Conservation (phyloP, 1,139 yeast genomes). For the Insectozyma bohioensis region DNA sequence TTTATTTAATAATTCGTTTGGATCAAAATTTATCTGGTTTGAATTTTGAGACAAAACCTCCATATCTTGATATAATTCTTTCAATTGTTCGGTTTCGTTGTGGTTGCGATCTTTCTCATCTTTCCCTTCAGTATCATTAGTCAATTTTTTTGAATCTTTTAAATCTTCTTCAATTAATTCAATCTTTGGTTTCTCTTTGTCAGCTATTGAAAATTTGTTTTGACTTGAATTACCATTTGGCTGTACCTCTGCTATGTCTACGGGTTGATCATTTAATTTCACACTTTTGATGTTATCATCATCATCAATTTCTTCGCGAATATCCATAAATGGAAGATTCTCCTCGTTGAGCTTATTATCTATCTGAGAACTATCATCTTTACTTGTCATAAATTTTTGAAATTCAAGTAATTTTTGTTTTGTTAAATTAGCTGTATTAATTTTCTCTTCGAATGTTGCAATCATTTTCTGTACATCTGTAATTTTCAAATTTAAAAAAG, state of each 20-base stretch:
- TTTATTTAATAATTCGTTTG: constrained; percentile 24
- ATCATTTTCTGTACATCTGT: constrained; percentile 36
- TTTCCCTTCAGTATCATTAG: constrained; percentile 5
- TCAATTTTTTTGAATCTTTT: background rate
- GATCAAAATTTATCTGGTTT: constrained; percentile 16
- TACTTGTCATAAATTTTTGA: constrained; percentile 16
- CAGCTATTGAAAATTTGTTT: background rate
- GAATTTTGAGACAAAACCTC: too few relatives aligned
- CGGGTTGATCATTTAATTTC: constrained; percentile 24
- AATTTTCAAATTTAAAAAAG: constrained; percentile 39
- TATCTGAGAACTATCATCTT: constrained; percentile 12
- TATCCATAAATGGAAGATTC: constrained; percentile 69
- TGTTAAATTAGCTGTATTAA: constrained; percentile 45
- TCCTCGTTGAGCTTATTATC: constrained; percentile 31
- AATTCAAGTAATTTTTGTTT: constrained; percentile 30
- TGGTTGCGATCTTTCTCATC: constrained; percentile 4
- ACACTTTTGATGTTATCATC: constrained; percentile 61
- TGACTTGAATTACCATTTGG: too few relatives aligned
- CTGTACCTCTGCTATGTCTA: background rate
- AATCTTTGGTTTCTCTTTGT: constrained; percentile 1
- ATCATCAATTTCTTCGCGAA: constrained; percentile 81
- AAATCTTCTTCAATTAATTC: constrained; percentile 1
- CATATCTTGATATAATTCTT: constrained; percentile 51
- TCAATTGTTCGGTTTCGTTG: constrained; percentile 33
- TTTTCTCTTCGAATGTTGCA: constrained; percentile 37